phyloP scores from a whole-genome alignment of 2,329 filamentous ascomycete genomes.

The Moelleriella libera region DNA sequence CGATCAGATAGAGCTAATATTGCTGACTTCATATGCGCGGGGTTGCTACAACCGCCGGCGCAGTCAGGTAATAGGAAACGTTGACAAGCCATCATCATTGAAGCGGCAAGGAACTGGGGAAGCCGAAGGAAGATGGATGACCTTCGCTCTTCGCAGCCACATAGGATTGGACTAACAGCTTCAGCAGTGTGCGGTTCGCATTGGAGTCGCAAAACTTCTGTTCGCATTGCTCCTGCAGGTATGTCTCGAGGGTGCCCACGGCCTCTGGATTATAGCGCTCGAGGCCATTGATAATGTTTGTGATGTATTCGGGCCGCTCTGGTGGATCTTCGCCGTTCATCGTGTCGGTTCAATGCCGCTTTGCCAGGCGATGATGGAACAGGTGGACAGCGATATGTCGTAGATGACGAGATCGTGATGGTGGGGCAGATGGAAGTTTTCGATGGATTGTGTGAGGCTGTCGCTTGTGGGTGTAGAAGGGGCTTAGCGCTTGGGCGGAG shows the following conservation, averaged over 20 bases:
- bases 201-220: slow-evolving; percentile 90
- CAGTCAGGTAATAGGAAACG: slow-evolving; percentile 99
- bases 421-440: slow-evolving; percentile 29
- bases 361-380: slow-evolving; percentile 1
- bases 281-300: slow-evolving; percentile 87
- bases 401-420: slow-evolving; percentile 18
- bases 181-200: slow-evolving; percentile 88
- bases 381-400: slow-evolving; percentile 9
- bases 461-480: slow-evolving; percentile 23
- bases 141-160: too few relatives aligned
- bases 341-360: slow-evolving; percentile 13
- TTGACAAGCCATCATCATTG: slow-evolving; percentile 62
- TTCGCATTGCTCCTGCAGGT: slow-evolving; percentile 90
- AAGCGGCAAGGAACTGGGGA: slow-evolving; percentile 3
- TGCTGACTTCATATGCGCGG: slow-evolving; percentile 8
- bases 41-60: slow-evolving; percentile 27
- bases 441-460: slow-evolving; percentile 22
- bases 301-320: slow-evolving; percentile 84
- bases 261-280: slow-evolving; percentile 99
- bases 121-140: not conserved
- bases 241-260: slow-evolving; percentile 83
- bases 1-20: slow-evolving; percentile 55
- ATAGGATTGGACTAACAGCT: slow-evolving; percentile 62
- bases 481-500: slow-evolving; percentile 15
- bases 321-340: slow-evolving; percentile 74